Evolutionary conservation across 306 rosid genomes (phyloP).

Genomic region (Geum urbanum): DNA sequence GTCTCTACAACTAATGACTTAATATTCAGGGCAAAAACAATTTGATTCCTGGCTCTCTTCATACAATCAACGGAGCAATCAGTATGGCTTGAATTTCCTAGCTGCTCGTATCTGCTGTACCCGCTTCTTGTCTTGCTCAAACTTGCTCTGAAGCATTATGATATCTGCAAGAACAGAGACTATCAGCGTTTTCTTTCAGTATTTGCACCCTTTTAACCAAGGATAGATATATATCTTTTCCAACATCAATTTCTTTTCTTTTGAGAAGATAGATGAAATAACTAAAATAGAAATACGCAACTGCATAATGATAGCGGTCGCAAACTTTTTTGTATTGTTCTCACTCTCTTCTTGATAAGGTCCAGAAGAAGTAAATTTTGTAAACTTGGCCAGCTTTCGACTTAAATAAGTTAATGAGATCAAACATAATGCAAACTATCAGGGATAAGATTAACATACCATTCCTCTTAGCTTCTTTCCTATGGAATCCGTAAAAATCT

Average conservation of each 20-base stretch:
- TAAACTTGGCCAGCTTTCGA: neutral
- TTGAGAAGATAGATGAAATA: neutral
- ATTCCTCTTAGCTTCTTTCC: conserved; percentile 75
- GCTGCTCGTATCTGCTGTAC: conserved; percentile 82
- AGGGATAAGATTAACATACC: conserved; percentile 37
- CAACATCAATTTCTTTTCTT: neutral
- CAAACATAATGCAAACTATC: neutral
- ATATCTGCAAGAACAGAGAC: conserved; percentile 55
- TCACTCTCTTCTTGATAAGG: neutral
- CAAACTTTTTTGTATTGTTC: neutral
- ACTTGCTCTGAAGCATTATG: conserved; percentile 75
- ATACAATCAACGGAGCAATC: conserved; percentile 1
- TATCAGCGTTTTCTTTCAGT: conserved; percentile 19
- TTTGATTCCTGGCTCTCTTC: neutral
- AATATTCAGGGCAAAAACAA: neutral
- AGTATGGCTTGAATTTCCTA: conserved; percentile 85
- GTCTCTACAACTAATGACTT: neutral
- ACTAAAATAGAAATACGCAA: too few species aligned
- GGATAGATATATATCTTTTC: neutral
- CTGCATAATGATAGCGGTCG: too few species aligned
- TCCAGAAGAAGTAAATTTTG: neutral
- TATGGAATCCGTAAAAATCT: conserved; percentile 84
- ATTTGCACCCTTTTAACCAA: neutral
- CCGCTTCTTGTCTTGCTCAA: conserved; percentile 74
- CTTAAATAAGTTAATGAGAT: neutral